These are phyloP conservation scores for Sclerotinia minor DNA, from an alignment of 2,329 filamentous ascomycete species.

Conservation along the genomic window DNA sequence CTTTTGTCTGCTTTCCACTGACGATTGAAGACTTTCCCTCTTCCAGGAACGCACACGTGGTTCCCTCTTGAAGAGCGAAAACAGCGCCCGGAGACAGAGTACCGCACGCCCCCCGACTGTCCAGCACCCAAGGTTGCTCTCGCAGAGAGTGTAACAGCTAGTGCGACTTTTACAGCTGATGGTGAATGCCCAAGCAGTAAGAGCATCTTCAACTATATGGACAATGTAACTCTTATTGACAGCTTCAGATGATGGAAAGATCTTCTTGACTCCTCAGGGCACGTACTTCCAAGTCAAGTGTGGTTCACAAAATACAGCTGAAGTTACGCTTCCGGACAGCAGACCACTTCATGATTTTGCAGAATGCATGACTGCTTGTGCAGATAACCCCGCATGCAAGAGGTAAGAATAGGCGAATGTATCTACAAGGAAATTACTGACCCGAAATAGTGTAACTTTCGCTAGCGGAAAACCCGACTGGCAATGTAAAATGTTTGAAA, in stretches of 20 bases:
- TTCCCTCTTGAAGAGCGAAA: constrained; percentile 14
- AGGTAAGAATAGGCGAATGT: neutral
- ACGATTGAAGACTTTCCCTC: constrained; percentile 11
- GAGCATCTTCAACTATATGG: neutral
- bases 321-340: neutral
- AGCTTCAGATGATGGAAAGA: constrained; percentile 3
- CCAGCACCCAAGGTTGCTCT: constrained; percentile 1
- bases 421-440: neutral
- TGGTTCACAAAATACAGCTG: constrained; percentile 11
- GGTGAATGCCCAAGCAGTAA: constrained; percentile 16
- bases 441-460: constrained; percentile 2
- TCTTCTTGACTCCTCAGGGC: constrained; percentile 9
- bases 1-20: neutral
- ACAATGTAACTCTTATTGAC: neutral
- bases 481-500: constrained; percentile 8
- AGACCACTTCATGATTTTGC: constrained; percentile 19
- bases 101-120: constrained; percentile 5
- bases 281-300: constrained; percentile 18
- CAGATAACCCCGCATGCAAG: constrained; percentile 13
- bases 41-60: constrained; percentile 17
- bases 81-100: neutral
- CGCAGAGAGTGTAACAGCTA: constrained; percentile 5
- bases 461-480: constrained; percentile 4
- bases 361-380: constrained; percentile 19
- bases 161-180: constrained; percentile 5